Evolutionary conservation across 805 yeast genomes (phyloP), one percentile per base, ranked within the genome.

Genomic region (Starmerella sirachaensis): DNA sequence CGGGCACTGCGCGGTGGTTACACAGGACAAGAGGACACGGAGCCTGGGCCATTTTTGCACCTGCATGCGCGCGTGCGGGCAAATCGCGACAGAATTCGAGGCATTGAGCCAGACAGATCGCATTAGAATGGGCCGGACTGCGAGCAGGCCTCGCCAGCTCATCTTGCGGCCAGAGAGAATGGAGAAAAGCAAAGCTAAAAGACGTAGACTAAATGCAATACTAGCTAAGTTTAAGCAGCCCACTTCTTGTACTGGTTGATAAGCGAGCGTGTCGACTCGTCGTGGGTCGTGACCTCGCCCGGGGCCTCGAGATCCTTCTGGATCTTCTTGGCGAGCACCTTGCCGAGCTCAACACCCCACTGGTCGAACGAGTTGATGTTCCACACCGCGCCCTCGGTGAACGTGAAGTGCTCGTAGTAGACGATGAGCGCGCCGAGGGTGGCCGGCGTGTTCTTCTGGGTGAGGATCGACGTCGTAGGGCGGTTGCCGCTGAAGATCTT

Each of bases 341-440:
- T 91, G 62, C 98, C 98, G 55, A 91, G 80, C 69, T 91, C 98
- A 56, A 91, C 98, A 65, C 98, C 98, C 94, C 97, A 91, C 71
- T 91, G 98, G 70, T 91, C 98, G 60, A 84, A 91, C 14, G 97
- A 88, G 77, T 91, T 91, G 70, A 91, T 86, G 74, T 93, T 91
- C 98, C 98, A 88, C 57, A 91, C 66, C 41, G 98, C 98, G 67
- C 98, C 98, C 69, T 91, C 98, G 42, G 86, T 86, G 66, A 91
- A 91, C 29, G 97, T 88, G 43, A 84, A 74, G 61, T 85, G 95
- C 68, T 91, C 98, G 69, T 91, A 91, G 75, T 91, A 91, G 31
- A 94, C 96, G 60, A 91, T 91, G 65, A 91, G 72, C 31, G 97
- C 74, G 67, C 98, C 98, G 50, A 91, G 73, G 38, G 95, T 65